Evolutionary conservation across 2,329 filamentous ascomycete genomes (phyloP).

Genomic region (Penicillium griseofulvum): DNA sequence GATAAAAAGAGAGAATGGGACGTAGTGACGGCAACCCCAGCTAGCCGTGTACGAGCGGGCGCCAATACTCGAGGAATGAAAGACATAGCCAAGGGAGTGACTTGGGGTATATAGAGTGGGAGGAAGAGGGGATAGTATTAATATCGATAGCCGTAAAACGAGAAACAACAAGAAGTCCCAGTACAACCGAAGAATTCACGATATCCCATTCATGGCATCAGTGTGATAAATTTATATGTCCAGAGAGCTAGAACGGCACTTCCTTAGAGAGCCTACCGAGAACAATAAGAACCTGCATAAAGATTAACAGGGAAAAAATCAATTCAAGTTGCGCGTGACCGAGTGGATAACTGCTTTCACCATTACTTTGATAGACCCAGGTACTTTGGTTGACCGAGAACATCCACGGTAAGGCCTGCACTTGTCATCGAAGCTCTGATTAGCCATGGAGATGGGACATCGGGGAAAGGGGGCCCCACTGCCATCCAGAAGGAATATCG

Average conservation of each 20-base stretch:
- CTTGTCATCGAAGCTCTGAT: slow-evolving; percentile 17
- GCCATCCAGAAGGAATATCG: not conserved
- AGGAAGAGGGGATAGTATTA: not conserved
- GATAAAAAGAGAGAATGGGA: slow-evolving; percentile 7
- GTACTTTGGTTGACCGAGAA: slow-evolving; percentile 15
- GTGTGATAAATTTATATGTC: slow-evolving; percentile 24
- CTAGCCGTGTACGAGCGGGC: slow-evolving; percentile 14
- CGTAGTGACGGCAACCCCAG: slow-evolving; percentile 1
- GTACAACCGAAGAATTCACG: not conserved
- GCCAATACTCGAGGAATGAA: slow-evolving; percentile 9
- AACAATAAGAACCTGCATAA: slow-evolving; percentile 9
- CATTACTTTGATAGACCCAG: slow-evolving; percentile 26
- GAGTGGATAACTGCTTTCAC: slow-evolving; percentile 24
- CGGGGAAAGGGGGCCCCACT: slow-evolving; percentile 7
- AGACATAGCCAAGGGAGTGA: slow-evolving; percentile 11
- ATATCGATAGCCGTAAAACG: not conserved
- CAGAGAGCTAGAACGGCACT: slow-evolving; percentile 12
- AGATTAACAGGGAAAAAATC: slow-evolving; percentile 9
- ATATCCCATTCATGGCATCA: not conserved
- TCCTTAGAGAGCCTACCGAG: slow-evolving; percentile 19
- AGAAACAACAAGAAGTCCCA: not conserved
- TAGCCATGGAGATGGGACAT: not conserved
- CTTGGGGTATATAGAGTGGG: not conserved
- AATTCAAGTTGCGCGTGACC: slow-evolving; percentile 23
- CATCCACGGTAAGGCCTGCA: slow-evolving; percentile 24